These are phyloP conservation scores for Drechslera avenae DNA, from an alignment of 2,329 filamentous ascomycete species.

Conservation along the genomic window DNA sequence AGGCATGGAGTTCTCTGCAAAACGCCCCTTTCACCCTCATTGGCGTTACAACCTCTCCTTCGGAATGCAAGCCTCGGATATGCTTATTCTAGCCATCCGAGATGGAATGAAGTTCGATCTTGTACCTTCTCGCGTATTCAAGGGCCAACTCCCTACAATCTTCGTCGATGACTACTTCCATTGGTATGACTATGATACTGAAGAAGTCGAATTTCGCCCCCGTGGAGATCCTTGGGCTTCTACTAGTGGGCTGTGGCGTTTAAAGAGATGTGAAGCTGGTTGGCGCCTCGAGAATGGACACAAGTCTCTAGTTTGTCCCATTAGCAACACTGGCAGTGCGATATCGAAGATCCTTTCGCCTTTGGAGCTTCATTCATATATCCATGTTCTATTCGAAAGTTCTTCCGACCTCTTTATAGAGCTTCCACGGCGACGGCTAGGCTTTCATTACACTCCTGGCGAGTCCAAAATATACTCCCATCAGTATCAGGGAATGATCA, in stretches of 20 bases:
- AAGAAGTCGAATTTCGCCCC: slow-evolving; percentile 19
- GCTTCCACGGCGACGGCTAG: slow-evolving; percentile 18
- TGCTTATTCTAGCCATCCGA: slow-evolving; percentile 27
- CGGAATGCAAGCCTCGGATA: slow-evolving; percentile 27
- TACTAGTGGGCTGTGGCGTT: slow-evolving; percentile 16
- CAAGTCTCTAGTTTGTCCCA: slow-evolving; percentile 9
- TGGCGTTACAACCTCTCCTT: slow-evolving; percentile 29
- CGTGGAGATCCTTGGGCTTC: slow-evolving; percentile 11
- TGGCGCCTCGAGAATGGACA: slow-evolving; percentile 23
- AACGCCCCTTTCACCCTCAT: slow-evolving; percentile 17
- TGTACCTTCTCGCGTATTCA: slow-evolving; percentile 42
- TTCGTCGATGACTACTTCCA: slow-evolving; percentile 32
- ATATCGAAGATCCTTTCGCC: slow-evolving; percentile 18
- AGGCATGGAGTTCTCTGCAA: slow-evolving; percentile 53
- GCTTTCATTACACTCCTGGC: slow-evolving; percentile 12
- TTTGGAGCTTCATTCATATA: slow-evolving; percentile 21
- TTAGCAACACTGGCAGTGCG: slow-evolving; percentile 10
- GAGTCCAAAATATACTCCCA: slow-evolving; percentile 23
- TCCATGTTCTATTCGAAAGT: slow-evolving; percentile 24
- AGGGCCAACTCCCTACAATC: slow-evolving; percentile 38
- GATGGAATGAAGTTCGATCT: slow-evolving; percentile 29
- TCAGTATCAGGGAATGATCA: slow-evolving; percentile 32
- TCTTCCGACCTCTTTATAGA: slow-evolving; percentile 18
- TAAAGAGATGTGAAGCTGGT: slow-evolving; percentile 10
- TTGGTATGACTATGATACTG: slow-evolving; percentile 4